These are phyloP conservation scores for Wickerhamomyces subpelliculosus DNA, from an alignment of 805 yeast genomes.

Conservation along the genomic window DNA sequence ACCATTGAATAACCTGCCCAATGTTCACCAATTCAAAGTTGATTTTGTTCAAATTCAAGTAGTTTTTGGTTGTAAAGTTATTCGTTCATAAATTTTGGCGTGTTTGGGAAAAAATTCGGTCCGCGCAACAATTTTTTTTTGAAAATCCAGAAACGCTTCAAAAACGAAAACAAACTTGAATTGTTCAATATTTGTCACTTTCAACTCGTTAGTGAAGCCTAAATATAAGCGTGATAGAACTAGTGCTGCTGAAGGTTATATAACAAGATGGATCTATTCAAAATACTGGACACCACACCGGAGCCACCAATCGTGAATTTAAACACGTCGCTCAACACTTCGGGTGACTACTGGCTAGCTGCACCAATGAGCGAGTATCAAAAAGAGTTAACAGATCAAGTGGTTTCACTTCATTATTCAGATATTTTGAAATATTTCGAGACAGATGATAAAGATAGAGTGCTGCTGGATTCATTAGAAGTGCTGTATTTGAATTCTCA, in stretches of 20 bases:
- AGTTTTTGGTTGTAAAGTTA: too few species aligned
- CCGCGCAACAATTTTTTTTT: too few species aligned
- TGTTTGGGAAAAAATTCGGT: too few species aligned
- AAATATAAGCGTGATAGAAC: too few species aligned
- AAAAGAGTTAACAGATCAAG: constrained; percentile 83
- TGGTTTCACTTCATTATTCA: constrained; percentile 83
- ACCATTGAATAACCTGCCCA: not conserved
- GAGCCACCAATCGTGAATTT: constrained; percentile 62
- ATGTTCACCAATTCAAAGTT: too few species aligned
- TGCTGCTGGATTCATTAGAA: constrained; percentile 67
- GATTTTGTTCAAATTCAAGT: too few species aligned
- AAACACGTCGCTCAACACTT: constrained; percentile 20
- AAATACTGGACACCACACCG: constrained; percentile 76
- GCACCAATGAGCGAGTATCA: constrained; percentile 85
- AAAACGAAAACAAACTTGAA: not conserved
- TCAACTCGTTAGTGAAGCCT: not conserved
- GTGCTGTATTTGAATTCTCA: constrained; percentile 72
- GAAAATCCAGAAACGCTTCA: too few species aligned
- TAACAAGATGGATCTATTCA: constrained; percentile 76
- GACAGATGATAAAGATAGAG: constrained; percentile 39
- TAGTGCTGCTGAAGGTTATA: too few species aligned
- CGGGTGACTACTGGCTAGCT: constrained; percentile 68
- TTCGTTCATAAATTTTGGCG: too few species aligned
- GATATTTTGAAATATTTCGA: constrained; percentile 87
- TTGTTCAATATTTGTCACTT: too few species aligned